Base-by-base conservation (phyloP, 352 stramenopile species). In the Pythium utonaiense region DNA sequence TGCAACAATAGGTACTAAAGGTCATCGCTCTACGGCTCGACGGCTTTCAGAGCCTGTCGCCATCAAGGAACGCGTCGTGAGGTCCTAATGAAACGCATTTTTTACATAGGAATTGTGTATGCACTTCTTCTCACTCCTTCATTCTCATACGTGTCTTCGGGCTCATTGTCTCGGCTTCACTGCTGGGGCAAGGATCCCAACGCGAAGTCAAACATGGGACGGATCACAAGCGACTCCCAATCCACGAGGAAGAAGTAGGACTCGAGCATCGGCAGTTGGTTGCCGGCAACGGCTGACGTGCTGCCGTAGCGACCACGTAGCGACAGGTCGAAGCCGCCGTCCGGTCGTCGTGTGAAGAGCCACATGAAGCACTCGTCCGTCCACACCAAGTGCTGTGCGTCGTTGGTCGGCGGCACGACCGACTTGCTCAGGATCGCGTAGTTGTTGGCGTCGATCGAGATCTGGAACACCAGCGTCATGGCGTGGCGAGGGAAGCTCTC, bases 301-400 rank as follows among this genome's bases (percentile, higher is more conserved):
- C 80, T 89, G 57, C 83, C 83, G 69, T 93, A 93, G 54, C 89
- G 88, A 42, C 83, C 83, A 14, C 78, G 73, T 41, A 91, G 84
- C 40, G 81, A 89, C 19, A 91, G 68, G 34, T 88, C 77, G 53
- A 93, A 93, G 38, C 83, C 83, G 5, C 80, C 73, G 31, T 78
- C 70, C 19, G 68, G 42, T 13, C 70, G 77, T 14, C 79, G 73
- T 48, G 70, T 71, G 68, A 91, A 93, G 50, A 88, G 88, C 79
- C 81, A 91, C 80, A 93, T 90, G 66, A 74, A 91, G 59, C 79
- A 91, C 75, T 93, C 83, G 60, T 93, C 83, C 8, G 83, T 93
- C 83, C 83, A 93, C n/a, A 93, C 83, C 45, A 93, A 64, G 63
- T 93, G 81, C 71, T 93, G 83, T 24, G 81, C 83, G 47, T 93